phyloP scores from a whole-genome alignment of 768 basidiomycete genomes.

The Dioszegia hungarica region DNA sequence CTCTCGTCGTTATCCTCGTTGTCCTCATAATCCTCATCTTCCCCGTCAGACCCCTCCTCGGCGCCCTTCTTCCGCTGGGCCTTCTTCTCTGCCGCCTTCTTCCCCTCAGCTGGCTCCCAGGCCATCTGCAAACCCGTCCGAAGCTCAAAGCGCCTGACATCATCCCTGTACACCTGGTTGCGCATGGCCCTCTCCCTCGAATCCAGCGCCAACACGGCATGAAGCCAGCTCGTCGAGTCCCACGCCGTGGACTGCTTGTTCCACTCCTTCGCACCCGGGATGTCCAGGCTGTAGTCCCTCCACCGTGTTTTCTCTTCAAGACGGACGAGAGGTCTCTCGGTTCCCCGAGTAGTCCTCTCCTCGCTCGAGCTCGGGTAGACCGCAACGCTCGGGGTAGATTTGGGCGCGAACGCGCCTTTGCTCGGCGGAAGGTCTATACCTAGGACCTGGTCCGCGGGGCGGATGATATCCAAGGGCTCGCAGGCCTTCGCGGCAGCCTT shows the following conservation, averaged over 20 bases:
- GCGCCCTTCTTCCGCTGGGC: background rate
- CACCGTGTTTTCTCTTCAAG: background rate
- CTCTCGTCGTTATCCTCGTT: background rate
- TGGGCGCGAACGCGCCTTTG: too few species aligned
- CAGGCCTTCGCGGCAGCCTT: too few species aligned
- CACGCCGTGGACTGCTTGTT: slow-evolving; percentile 14
- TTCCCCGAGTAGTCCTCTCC: too few species aligned
- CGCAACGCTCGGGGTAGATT: too few species aligned
- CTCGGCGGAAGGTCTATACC: background rate
- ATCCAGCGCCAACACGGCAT: slow-evolving; percentile 26
- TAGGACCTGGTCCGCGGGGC: background rate
- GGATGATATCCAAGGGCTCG: background rate
- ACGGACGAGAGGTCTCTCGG: too few species aligned
- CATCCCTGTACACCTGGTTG: slow-evolving; percentile 14
- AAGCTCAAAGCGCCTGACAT: slow-evolving; percentile 17
- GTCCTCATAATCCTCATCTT: too few species aligned
- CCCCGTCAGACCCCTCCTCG: too few species aligned
- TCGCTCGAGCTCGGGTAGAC: too few species aligned
- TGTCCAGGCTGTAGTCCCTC: background rate
- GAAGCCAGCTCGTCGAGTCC: slow-evolving; percentile 31
- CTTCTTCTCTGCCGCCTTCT: background rate
- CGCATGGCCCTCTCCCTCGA: slow-evolving; percentile 8
- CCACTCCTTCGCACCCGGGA: slow-evolving; percentile 18
- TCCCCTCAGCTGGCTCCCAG: slow-evolving; percentile 17
- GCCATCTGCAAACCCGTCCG: slow-evolving; percentile 16